Conservation (phyloP, 345 rosid genomes). For the Populus tremula region DNA sequence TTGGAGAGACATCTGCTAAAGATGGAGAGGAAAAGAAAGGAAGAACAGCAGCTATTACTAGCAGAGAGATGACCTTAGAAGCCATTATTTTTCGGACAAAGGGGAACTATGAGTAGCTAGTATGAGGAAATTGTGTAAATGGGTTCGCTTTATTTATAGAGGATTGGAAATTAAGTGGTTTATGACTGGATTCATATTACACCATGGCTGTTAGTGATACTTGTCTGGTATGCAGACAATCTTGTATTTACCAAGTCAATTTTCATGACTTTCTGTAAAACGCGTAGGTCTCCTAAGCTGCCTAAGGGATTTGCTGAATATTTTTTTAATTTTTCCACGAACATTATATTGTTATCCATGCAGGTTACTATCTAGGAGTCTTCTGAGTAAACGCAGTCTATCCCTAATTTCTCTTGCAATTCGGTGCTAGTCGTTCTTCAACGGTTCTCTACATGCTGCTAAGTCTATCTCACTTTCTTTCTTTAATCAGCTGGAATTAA, state of each 20-base stretch:
- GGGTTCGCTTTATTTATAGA: constrained; percentile 21
- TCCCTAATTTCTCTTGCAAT: neutral
- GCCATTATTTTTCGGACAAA: constrained; percentile 15
- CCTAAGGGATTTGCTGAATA: neutral
- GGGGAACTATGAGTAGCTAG: too few relatives aligned
- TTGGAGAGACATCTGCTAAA: constrained; percentile 19
- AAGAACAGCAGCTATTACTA: constrained; percentile 13
- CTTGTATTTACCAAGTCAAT: constrained; percentile 20
- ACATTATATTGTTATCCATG: neutral
- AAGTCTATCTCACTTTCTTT: neutral
- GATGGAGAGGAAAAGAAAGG: constrained; percentile 28
- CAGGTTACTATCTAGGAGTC: neutral
- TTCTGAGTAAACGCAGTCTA: neutral
- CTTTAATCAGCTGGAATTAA: neutral
- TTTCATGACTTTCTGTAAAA: constrained; percentile 9
- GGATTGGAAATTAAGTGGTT: neutral
- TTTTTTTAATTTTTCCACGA: neutral
- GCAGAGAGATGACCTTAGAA: constrained; percentile 13
- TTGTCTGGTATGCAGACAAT: neutral
- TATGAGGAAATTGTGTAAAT: neutral
- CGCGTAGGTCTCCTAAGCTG: constrained; percentile 16
- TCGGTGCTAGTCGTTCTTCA: neutral
- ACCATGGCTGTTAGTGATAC: neutral
- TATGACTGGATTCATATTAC: neutral
- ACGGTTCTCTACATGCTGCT: neutral